These are phyloP conservation scores for Fusarium foetens DNA, from an alignment of 2,329 filamentous ascomycete species.

Conservation along the genomic window DNA sequence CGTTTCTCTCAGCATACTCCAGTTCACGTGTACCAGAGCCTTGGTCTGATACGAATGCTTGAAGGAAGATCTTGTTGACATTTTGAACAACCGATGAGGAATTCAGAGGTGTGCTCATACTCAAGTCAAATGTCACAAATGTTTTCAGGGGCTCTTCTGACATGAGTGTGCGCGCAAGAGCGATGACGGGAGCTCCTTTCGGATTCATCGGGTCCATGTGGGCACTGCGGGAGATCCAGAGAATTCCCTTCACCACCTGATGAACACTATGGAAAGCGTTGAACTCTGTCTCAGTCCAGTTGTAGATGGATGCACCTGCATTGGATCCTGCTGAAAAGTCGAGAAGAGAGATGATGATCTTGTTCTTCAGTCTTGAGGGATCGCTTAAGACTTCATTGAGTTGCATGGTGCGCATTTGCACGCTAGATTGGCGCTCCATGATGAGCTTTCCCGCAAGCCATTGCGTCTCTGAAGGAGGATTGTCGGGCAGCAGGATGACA, in stretches of 20 bases:
- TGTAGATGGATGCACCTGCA: conserved; percentile 48
- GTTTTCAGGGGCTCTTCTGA: conserved; percentile 59
- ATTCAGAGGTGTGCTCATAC: neutral
- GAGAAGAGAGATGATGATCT: conserved; percentile 58
- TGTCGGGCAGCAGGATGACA: conserved; percentile 34
- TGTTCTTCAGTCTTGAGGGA: conserved; percentile 33
- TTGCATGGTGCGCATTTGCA: conserved; percentile 4
- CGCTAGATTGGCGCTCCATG: neutral
- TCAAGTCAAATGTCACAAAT: conserved; percentile 56
- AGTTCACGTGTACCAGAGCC: conserved; percentile 47
- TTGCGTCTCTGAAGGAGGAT: conserved; percentile 12
- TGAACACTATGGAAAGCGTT: conserved; percentile 54
- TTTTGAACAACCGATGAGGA: conserved; percentile 5
- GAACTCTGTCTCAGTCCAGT: conserved; percentile 54
- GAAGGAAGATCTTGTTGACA: conserved; percentile 44
- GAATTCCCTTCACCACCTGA: conserved; percentile 49
- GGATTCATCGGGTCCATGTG: conserved; percentile 52
- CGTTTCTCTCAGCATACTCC: conserved; percentile 56
- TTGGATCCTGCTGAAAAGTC: conserved; percentile 50
- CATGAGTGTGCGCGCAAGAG: conserved; percentile 58
- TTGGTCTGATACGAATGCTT: conserved; percentile 33
- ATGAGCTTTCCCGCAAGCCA: conserved; percentile 21
- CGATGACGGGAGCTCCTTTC: conserved; percentile 54
- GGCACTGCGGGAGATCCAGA: conserved; percentile 61
- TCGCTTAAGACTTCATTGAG: conserved; percentile 20